phyloP scores from a whole-genome alignment of 2,329 filamentous ascomycete species.

The Fonsecaea monophora region DNA sequence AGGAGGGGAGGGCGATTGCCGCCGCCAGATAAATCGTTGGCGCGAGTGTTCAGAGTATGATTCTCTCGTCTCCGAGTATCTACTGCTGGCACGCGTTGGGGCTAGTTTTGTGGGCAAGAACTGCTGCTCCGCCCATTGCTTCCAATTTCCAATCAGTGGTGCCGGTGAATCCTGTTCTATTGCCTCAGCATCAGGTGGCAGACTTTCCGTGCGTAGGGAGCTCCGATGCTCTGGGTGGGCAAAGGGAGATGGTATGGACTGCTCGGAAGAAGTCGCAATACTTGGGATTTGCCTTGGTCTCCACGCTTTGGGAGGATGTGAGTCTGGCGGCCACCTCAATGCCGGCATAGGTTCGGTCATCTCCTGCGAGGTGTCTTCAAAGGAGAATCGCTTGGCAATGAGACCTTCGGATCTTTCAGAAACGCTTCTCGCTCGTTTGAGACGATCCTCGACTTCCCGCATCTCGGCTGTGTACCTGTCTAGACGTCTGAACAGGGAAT shows the following conservation, averaged over 20 bases:
- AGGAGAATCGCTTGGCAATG: slow-evolving; percentile 18
- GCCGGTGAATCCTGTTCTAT: neutral
- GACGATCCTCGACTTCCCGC: slow-evolving; percentile 27
- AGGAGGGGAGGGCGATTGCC: slow-evolving; percentile 10
- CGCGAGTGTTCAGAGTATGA: neutral
- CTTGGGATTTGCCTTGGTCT: neutral
- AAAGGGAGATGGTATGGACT: neutral
- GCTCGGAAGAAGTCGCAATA: slow-evolving; percentile 1
- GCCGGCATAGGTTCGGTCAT: neutral
- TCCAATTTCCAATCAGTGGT: slow-evolving; percentile 9
- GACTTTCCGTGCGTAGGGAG: neutral
- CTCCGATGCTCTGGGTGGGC: neutral
- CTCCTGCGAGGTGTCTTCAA: slow-evolving; percentile 17
- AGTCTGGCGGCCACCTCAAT: neutral
- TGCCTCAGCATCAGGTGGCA: neutral
- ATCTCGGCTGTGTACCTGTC: slow-evolving; percentile 32
- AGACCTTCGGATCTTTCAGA: slow-evolving; percentile 17
- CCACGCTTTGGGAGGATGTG: neutral
- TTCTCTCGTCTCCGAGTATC: slow-evolving; percentile 6
- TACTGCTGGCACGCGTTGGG: slow-evolving; percentile 11
- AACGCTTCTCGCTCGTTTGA: slow-evolving; percentile 15
- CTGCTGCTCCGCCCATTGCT: slow-evolving; percentile 10
- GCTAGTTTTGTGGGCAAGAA: slow-evolving; percentile 5
- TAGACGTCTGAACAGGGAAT: slow-evolving; percentile 30
- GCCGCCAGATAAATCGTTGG: neutral